phyloP scores from a whole-genome alignment of 2,329 filamentous ascomycete genomes.

The Monosporascus sp. region DNA sequence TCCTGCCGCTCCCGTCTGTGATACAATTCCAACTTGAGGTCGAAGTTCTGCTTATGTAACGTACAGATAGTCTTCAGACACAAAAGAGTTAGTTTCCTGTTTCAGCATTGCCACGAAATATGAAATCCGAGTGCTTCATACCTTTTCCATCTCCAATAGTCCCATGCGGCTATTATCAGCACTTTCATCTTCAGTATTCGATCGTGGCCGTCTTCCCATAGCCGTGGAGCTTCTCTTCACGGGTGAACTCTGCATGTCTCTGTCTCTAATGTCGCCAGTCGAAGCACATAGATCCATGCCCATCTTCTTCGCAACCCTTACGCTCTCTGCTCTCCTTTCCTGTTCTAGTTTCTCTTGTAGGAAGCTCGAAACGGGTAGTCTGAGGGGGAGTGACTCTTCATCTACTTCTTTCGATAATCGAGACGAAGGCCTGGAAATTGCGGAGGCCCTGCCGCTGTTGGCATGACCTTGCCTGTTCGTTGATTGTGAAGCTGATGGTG shows the following conservation, averaged over 20 bases:
- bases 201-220: conserved; percentile 37
- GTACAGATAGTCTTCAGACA: conserved; percentile 54
- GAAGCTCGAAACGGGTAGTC: conserved; percentile 42
- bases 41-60: conserved; percentile 72
- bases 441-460: conserved; percentile 29
- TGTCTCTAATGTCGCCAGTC: conserved; percentile 32
- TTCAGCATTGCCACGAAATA: background rate
- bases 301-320: conserved; percentile 34
- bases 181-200: conserved; percentile 36
- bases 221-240: conserved; percentile 25
- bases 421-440: conserved; percentile 33
- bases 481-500: conserved; percentile 31
- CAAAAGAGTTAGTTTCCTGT: conserved; percentile 3
- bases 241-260: conserved; percentile 33
- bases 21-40: conserved; percentile 68
- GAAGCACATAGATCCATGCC: conserved; percentile 33
- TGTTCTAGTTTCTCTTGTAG: conserved; percentile 52
- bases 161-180: conserved; percentile 52
- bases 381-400: conserved; percentile 35
- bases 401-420: conserved; percentile 38
- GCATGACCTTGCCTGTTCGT: conserved; percentile 37
- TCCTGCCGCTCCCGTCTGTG: conserved; percentile 63
- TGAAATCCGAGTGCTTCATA: conserved; percentile 28
- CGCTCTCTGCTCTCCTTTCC: conserved; percentile 45
- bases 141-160: conserved; percentile 64